These are phyloP conservation scores for Annulohypoxylon maeteangense DNA, from an alignment of 495 filamentous ascomycete species.

Conservation along the genomic window DNA sequence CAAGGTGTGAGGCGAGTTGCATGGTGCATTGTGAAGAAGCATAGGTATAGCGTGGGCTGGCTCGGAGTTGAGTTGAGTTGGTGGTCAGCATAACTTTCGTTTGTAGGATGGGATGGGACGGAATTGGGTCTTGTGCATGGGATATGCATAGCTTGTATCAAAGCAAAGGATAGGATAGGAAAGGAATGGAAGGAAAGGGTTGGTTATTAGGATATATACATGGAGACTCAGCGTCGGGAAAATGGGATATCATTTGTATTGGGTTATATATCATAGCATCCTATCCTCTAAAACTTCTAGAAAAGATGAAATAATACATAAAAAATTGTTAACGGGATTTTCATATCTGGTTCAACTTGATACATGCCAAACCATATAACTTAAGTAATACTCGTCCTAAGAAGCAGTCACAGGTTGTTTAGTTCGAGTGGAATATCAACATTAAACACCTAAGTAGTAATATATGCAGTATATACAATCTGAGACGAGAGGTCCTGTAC, in stretches of 20 bases:
- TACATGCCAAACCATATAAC: not conserved
- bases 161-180: not conserved
- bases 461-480: constrained; percentile 29
- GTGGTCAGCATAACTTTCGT: not conserved
- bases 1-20: not conserved
- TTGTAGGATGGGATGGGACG: not conserved
- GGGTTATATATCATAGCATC: constrained; percentile 1
- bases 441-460: constrained; percentile 15
- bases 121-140: not conserved
- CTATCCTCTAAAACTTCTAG: not conserved
- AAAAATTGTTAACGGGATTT: not conserved
- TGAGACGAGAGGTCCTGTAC: constrained; percentile 24
- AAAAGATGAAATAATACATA: constrained; percentile 14
- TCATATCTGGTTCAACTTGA: not conserved
- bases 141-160: not conserved
- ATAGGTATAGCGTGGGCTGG: not conserved
- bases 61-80: not conserved
- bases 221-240: constrained; percentile 3
- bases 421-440: constrained; percentile 22
- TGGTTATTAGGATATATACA: constrained; percentile 6
- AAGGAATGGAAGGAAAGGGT: too few relatives aligned
- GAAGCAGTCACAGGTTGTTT: not conserved
- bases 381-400: not conserved
- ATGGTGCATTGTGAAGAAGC: not conserved
- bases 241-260: constrained; percentile 3